phyloP scores from a whole-genome alignment of 2,329 filamentous ascomycete species.

The Penicillium rolfsii region DNA sequence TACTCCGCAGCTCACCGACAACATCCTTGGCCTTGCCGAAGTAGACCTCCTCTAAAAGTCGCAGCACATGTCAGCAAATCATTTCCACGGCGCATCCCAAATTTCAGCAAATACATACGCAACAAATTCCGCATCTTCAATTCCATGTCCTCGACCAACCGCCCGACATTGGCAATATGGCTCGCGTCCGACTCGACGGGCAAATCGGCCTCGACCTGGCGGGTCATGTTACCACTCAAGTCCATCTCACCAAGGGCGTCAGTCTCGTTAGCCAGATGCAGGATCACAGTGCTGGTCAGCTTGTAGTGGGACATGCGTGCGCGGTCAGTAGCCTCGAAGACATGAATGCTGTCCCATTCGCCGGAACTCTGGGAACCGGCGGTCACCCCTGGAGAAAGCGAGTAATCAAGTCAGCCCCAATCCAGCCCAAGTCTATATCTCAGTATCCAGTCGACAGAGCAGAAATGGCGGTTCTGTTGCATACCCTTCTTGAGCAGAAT shows the following conservation, averaged over 20 bases:
- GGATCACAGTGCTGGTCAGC: constrained; percentile 93
- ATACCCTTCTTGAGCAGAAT: constrained; percentile 92
- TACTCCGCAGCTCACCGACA: constrained; percentile 89
- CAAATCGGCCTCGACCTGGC: constrained; percentile 90
- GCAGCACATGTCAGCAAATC: background rate
- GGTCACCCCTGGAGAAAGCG: constrained; percentile 60
- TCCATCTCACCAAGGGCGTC: constrained; percentile 80
- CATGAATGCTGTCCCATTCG: constrained; percentile 97
- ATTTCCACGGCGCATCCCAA: background rate
- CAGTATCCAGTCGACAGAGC: background rate
- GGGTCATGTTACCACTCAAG: constrained; percentile 95
- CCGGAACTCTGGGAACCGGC: constrained; percentile 70
- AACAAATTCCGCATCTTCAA: constrained; percentile 98
- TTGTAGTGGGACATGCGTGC: constrained; percentile 95
- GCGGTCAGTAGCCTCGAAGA: constrained; percentile 94
- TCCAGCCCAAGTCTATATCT: background rate
- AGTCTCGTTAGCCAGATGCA: constrained; percentile 74
- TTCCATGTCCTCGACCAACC: constrained; percentile 98
- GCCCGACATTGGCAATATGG: constrained; percentile 93
- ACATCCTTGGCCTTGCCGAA: constrained; percentile 99
- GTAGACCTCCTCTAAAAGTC: constrained; percentile 80
- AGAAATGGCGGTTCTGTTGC: constrained; percentile 23
- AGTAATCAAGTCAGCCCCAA: constrained; percentile 18
- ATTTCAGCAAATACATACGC: constrained; percentile 47
- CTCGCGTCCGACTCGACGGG: constrained; percentile 86